Base-by-base conservation (phyloP, 768 basidiomycete species). In the Rhodotorula taiwanensis region DNA sequence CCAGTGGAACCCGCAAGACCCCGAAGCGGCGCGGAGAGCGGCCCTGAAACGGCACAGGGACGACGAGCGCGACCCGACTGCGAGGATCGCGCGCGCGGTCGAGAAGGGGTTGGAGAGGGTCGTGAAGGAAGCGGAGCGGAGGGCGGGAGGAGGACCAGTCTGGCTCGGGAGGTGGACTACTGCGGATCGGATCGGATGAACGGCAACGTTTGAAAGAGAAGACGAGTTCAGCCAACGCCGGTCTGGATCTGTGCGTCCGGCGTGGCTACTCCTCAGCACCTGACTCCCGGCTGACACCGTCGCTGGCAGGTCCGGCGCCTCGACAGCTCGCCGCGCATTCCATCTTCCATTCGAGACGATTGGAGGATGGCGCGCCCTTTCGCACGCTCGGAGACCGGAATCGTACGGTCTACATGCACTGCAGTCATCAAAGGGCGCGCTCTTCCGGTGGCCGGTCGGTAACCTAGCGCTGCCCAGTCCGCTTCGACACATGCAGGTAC, bases 1-100 rank as follows among this genome's bases (percentile, higher is more conserved):
- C 58, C 25, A 18, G 33, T 64, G 63, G 63, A 36, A 64, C 27
- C 58, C 63, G 34, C 25, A 51, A 14, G 53, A 64, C 31, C 58
- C 63, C 8, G 14, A 0, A 1, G 50, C 49, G 21, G 58, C 58
- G 9, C 3, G n/a, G 21, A 51, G 43, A 14, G 31, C 45, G 4
- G 45, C 28, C 27, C 44, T 55, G n/a, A 55, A 55, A 41, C 53
- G 63, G 15, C 15, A 16, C 33, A 50, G 51, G 49, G 54, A 55
- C 16, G 21, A 42, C 5, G 27, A 18, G 28, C 30, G 54, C n/a
- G 50, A 44, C 7, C 25, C 31, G 28, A 48, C 20, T 20, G 2
- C 0, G 23, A 7, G 21, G 21, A 31, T 59, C 28, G 27, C 20
- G 9, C 7, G 25, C 27, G 27, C 30, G 2, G 58, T 54, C 11